Conservation (phyloP, 208 protist genomes). For the Trypanosoma melophagium region DNA sequence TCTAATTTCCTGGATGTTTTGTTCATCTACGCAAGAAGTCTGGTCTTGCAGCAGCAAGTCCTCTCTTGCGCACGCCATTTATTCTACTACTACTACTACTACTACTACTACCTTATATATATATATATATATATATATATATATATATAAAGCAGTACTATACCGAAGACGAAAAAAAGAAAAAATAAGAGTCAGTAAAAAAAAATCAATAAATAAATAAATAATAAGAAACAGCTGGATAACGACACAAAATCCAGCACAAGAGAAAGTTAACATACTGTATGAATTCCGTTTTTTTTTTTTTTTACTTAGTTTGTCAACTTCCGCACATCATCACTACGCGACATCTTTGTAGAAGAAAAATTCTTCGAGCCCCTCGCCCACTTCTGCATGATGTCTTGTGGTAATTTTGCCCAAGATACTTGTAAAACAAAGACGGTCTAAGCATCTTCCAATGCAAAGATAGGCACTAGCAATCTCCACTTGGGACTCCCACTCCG, state of each 20-base stretch:
- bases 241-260: background rate
- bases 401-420: constrained; percentile 3
- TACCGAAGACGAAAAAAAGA: too few species aligned
- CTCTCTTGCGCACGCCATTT: too few species aligned
- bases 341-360: constrained; percentile 23
- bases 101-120: too few species aligned
- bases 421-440: constrained; percentile 27
- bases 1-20: background rate
- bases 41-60: too few species aligned
- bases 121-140: too few species aligned
- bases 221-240: background rate
- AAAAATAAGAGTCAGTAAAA: too few species aligned
- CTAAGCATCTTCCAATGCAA: constrained; percentile 29
- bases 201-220: background rate
- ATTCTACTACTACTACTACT: too few species aligned
- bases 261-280: constrained; percentile 3
- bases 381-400: background rate
- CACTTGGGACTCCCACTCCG: constrained; percentile 27
- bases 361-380: constrained; percentile 1
- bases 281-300: background rate
- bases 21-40: too few species aligned
- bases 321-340: background rate
- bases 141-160: too few species aligned
- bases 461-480: constrained; percentile 29
- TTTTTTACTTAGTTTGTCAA: background rate